These are phyloP conservation scores for Hyphopichia homilentoma DNA, from an alignment of 805 yeast species.

Conservation along the genomic window DNA sequence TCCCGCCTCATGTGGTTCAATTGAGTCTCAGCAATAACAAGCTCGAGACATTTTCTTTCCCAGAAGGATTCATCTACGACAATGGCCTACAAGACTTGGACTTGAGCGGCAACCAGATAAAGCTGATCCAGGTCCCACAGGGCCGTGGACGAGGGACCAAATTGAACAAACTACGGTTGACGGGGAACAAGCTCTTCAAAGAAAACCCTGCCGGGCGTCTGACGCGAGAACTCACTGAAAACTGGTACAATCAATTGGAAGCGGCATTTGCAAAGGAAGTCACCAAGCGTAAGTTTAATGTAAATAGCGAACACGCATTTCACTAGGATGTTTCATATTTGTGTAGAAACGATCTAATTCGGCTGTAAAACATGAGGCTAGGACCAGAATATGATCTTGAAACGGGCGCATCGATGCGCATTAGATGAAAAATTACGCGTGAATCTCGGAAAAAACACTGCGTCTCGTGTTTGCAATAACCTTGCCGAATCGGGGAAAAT, in stretches of 20 bases:
- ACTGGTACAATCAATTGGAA: background rate
- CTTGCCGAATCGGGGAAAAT: too few relatives aligned
- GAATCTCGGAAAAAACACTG: too few relatives aligned
- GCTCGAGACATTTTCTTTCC: too few relatives aligned
- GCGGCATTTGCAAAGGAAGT: background rate
- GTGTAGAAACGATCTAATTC: too few relatives aligned
- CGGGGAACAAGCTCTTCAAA: conserved; percentile 15
- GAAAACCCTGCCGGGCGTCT: conserved; percentile 4
- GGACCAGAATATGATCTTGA: too few relatives aligned
- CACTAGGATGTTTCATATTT: too few relatives aligned
- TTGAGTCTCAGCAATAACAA: background rate
- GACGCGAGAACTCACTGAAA: conserved; percentile 10
- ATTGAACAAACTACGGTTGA: conserved; percentile 15
- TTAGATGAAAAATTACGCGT: too few relatives aligned
- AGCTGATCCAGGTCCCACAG: conserved; percentile 7
- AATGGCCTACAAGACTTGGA: conserved; percentile 9
- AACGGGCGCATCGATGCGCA: too few relatives aligned
- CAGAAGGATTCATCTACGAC: conserved; percentile 1
- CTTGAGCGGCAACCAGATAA: conserved; percentile 13
- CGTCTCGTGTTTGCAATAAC: too few relatives aligned
- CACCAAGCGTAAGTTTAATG: conserved; percentile 17
- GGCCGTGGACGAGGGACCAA: conserved; percentile 13
- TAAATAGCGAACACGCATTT: conserved; percentile 24
- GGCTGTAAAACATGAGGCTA: too few relatives aligned
- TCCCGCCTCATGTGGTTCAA: conserved; percentile 2